Conservation (phyloP, 768 basidiomycete species). For the Naganishia friedmannii region DNA sequence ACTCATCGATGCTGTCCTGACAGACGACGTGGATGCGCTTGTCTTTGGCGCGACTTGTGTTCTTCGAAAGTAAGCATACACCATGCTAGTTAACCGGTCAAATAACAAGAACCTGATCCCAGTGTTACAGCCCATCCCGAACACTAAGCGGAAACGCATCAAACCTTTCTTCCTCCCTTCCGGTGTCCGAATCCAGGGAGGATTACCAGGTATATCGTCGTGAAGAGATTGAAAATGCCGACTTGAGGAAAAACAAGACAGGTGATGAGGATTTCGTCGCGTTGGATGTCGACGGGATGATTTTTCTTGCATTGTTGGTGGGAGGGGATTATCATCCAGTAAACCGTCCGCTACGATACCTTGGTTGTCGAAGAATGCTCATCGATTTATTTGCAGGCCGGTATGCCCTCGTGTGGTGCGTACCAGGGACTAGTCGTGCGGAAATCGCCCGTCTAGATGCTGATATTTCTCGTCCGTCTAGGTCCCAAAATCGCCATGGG, state of each 20-base stretch:
- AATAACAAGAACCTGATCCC: neutral
- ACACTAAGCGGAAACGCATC: conserved; percentile 17
- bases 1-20: conserved; percentile 79
- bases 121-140: conserved; percentile 8
- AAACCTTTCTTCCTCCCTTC: conserved; percentile 9
- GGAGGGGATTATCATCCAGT: conserved; percentile 84
- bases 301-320: conserved; percentile 77
- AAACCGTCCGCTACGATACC: conserved; percentile 2
- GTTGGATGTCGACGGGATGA: conserved; percentile 61
- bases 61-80: conserved; percentile 62
- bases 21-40: conserved; percentile 91
- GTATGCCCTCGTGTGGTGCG: conserved; percentile 45
- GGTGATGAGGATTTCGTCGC: conserved; percentile 1
- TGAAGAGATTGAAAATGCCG: conserved; percentile 19
- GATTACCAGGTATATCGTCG: conserved; percentile 23
- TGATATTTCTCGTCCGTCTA: conserved; percentile 8
- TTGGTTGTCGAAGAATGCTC: neutral
- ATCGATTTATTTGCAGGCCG: conserved; percentile 29
- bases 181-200: conserved; percentile 23
- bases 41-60: conserved; percentile 81
- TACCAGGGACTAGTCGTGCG: neutral
- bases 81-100: neutral
- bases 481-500: conserved; percentile 64
- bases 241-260: conserved; percentile 8
- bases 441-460: neutral